Percentiles rank a stretch among this genome's conserved stretches.
Conservation (phyloP, 371 early-diverging fungal genomes). For the Blastocladiella emersonii region DNA sequence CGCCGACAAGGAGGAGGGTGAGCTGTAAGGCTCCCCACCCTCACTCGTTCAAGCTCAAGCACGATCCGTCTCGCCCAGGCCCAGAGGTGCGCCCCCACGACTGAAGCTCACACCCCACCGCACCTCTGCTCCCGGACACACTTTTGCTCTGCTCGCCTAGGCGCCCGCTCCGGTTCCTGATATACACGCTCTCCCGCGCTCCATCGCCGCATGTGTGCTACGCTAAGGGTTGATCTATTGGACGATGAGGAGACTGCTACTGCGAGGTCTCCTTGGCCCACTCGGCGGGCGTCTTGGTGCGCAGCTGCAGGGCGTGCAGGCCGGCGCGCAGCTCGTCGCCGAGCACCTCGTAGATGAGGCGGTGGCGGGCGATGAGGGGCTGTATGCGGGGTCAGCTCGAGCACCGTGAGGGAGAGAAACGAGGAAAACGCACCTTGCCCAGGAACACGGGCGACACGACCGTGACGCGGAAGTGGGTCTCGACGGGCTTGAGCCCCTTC, state of each 20-base stretch:
- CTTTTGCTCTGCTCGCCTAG: no score
- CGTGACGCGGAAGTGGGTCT: constrained; percentile 21
- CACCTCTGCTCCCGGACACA: no score
- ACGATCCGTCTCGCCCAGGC: no score
- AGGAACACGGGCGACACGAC: constrained; percentile 18
- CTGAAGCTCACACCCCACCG: no score
- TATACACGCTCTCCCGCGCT: no score
- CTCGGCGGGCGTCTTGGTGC: constrained; percentile 16
- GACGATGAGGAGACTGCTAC: no score
- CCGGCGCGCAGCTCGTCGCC: constrained; percentile 17
- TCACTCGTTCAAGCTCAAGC: no score
- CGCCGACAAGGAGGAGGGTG: constrained; percentile 1
- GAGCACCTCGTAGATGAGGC: constrained; percentile 16
- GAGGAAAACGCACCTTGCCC: constrained; percentile 9
- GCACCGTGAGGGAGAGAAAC: background rate
- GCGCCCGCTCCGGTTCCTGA: no score
- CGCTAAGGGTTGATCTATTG: no score
- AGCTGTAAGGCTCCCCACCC: no score
- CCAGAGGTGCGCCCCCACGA: no score
- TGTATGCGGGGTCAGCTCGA: background rate
- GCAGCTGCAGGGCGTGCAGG: constrained; percentile 17
- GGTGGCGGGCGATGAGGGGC: constrained; percentile 15
- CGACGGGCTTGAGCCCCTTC: constrained; percentile 14
- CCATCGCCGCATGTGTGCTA: no score
- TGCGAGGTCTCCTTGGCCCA: background rate